Percentiles rank a stretch among this genome's conserved stretches.
phyloP scores from a whole-genome alignment of 2,329 filamentous ascomycete species.

The Graphium sp. region DNA sequence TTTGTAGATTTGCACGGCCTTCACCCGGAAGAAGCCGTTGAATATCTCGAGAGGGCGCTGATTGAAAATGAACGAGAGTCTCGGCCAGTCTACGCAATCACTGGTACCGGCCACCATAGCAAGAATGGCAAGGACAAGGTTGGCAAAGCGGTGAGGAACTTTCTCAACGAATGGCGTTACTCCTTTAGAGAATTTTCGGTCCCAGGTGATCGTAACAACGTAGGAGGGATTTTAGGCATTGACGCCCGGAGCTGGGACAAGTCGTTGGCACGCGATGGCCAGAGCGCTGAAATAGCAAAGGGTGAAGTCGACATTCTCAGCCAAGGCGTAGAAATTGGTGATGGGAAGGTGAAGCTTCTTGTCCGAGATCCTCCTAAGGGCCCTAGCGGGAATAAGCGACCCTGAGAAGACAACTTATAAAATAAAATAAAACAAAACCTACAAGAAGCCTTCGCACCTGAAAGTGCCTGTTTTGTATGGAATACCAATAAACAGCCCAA shows the following conservation, averaged over 20 bases:
- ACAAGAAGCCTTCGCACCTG: slow-evolving; percentile 5
- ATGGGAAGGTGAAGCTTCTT: slow-evolving; percentile 48
- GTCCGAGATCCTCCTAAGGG: slow-evolving; percentile 44
- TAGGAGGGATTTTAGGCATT: slow-evolving; percentile 60
- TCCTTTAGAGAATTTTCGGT: slow-evolving; percentile 93
- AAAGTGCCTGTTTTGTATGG: slow-evolving; percentile 4
- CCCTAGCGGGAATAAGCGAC: slow-evolving; percentile 29
- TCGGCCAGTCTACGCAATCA: slow-evolving; percentile 83
- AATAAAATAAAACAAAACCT: slow-evolving; percentile 5
- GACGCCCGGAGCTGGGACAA: slow-evolving; percentile 53
- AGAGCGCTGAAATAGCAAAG: slow-evolving; percentile 9
- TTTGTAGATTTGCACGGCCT: slow-evolving; percentile 96
- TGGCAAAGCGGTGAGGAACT: slow-evolving; percentile 78
- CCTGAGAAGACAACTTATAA: slow-evolving; percentile 10
- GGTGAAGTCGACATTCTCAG: slow-evolving; percentile 40
- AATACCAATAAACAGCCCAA: no score
- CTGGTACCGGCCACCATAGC: slow-evolving; percentile 89
- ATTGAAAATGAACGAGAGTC: slow-evolving; percentile 61
- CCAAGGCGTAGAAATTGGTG: slow-evolving; percentile 51
- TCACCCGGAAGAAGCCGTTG: slow-evolving; percentile 93
- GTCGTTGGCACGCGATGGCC: slow-evolving; percentile 30
- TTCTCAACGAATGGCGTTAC: slow-evolving; percentile 91
- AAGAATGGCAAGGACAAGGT: slow-evolving; percentile 99
- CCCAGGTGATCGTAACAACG: slow-evolving; percentile 71
- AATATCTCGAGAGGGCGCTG: slow-evolving; percentile 79